A percentile compares a stretch with the other conserved stretches of the same genome.
These are phyloP conservation scores for Sporopachydermia quercuum DNA, from an alignment of 805 yeast species.

Conservation along the genomic window DNA sequence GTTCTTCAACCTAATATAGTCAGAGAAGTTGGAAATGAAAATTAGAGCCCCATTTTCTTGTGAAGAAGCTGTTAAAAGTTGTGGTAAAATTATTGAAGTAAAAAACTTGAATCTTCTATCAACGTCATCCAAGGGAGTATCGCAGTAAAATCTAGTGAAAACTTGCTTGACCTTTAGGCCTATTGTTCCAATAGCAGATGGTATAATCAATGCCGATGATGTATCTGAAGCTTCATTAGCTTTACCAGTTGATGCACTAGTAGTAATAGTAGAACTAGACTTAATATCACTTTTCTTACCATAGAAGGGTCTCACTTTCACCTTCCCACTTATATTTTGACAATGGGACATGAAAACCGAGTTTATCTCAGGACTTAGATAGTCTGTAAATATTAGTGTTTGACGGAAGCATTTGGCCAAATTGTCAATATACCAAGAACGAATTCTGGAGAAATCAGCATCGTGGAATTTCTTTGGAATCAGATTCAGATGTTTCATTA, in stretches of 20 bases:
- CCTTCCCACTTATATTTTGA: slow-evolving; percentile 21
- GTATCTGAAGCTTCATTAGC: slow-evolving; percentile 48
- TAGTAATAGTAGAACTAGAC: too few relatives aligned
- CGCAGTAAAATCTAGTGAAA: slow-evolving; percentile 54
- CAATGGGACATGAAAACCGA: slow-evolving; percentile 29
- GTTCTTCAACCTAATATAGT: slow-evolving; percentile 65
- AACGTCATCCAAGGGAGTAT: slow-evolving; percentile 49
- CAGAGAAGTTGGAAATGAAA: slow-evolving; percentile 76
- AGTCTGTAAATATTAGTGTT: slow-evolving; percentile 61
- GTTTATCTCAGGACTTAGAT: slow-evolving; percentile 68
- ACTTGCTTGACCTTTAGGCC: slow-evolving; percentile 55
- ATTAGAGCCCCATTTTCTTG: slow-evolving; percentile 60
- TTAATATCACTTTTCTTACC: too few relatives aligned
- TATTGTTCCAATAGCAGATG: slow-evolving; percentile 44
- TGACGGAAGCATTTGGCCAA: slow-evolving; percentile 64
- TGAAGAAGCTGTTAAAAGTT: slow-evolving; percentile 28
- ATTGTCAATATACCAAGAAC: slow-evolving; percentile 88
- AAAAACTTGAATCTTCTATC: slow-evolving; percentile 75
- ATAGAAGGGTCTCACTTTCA: slow-evolving; percentile 15
- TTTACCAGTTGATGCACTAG: slow-evolving; percentile 35
- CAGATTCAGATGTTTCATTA: slow-evolving; percentile 54
- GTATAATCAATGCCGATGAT: slow-evolving; percentile 25
- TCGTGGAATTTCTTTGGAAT: slow-evolving; percentile 66
- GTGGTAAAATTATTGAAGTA: slow-evolving; percentile 57
- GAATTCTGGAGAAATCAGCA: slow-evolving; percentile 80